Evolutionary conservation across 1,284 basidiomycete genomes (phyloP), one percentile per base, ranked within the genome.

Genomic region (Moesziomyces aphidis): DNA sequence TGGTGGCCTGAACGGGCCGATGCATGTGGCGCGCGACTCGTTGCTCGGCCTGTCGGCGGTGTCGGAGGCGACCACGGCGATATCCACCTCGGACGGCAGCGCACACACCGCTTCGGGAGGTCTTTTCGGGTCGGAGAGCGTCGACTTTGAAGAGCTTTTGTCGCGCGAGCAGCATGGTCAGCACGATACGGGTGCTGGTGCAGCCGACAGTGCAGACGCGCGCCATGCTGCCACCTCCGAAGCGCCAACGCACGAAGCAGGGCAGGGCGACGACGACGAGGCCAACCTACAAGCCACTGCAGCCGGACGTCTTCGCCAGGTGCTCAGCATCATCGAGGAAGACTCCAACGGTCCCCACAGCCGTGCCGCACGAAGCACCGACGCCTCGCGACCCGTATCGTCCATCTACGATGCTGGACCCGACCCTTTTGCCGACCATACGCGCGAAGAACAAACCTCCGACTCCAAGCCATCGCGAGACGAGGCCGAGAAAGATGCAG

Each of bases 251-350:
- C 46, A 45, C 10, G 50, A 44, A 8, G 6, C 48, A 21, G n/a
- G n/a, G 15, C 31, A 34, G n/a, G 42, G 47, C 60, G 46, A 55
- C 31, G 43, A 31, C 28, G 51, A 58, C 24, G 28, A n/a, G 11
- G 4, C 45, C 2, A 36, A n/a, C 15, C 13, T 6, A 21, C 48
- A 28, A 3, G 45, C 61, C n/a, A 61, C 64, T 3, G 72, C 70
- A 17, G 61, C 67, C 2, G 57, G 55, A 5, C 39, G 73, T 31
- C 55, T 76, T 4, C 60, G 74, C 17, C 66, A 78, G 24, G 73
- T 72, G 22, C 61, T 78, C 4, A 78, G 76, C 47, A 70, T 76
- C 42, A 76, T 76, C 15, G 67, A 78, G 6, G 70, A 78, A 34
- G 73, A 74, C 28, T 31, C 43, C 5, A 60, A 56, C 21, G 61